Evolutionary conservation across 2,329 filamentous ascomycete species (phyloP).

Genomic region (Beauveria australis): DNA sequence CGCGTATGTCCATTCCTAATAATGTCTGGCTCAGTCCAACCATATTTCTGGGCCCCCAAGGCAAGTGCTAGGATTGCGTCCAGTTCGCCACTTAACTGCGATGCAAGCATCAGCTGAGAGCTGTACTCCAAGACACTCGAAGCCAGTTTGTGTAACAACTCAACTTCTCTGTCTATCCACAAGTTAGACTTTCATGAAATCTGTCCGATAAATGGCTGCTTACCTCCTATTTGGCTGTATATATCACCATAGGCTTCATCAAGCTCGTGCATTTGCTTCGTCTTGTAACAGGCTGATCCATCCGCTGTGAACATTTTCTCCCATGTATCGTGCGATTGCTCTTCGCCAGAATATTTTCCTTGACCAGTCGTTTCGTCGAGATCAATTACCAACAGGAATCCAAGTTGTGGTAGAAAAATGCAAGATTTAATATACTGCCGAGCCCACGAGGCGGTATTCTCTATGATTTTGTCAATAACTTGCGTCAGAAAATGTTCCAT

Average conservation of each 20-base stretch:
- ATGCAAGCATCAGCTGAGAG: conserved; percentile 56
- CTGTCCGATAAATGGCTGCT: conserved; percentile 15
- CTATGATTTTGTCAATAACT: conserved; percentile 56
- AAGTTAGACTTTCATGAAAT: conserved; percentile 15
- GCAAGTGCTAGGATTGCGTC: conserved; percentile 79
- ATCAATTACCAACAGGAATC: conserved; percentile 76
- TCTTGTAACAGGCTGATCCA: conserved; percentile 77
- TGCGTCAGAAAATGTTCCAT: conserved; percentile 65
- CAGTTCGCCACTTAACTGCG: conserved; percentile 76
- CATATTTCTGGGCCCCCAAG: conserved; percentile 66
- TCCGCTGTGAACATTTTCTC: conserved; percentile 68
- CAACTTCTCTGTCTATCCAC: conserved; percentile 68
- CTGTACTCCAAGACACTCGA: conserved; percentile 63
- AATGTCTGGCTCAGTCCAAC: conserved; percentile 61
- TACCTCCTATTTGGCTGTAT: conserved; percentile 75
- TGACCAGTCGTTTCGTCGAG: conserved; percentile 38
- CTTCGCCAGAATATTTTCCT: conserved; percentile 55
- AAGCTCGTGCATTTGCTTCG: conserved; percentile 68
- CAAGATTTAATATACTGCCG: conserved; percentile 57
- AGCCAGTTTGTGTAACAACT: conserved; percentile 73
- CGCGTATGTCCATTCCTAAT: conserved; percentile 60
- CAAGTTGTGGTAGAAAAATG: conserved; percentile 84
- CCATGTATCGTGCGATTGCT: conserved; percentile 55
- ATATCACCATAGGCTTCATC: conserved; percentile 78
- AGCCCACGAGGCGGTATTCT: conserved; percentile 53